Evolutionary conservation across 192 early-diverging fungal species (phyloP).

Genomic region (Paraglomus occultum): DNA sequence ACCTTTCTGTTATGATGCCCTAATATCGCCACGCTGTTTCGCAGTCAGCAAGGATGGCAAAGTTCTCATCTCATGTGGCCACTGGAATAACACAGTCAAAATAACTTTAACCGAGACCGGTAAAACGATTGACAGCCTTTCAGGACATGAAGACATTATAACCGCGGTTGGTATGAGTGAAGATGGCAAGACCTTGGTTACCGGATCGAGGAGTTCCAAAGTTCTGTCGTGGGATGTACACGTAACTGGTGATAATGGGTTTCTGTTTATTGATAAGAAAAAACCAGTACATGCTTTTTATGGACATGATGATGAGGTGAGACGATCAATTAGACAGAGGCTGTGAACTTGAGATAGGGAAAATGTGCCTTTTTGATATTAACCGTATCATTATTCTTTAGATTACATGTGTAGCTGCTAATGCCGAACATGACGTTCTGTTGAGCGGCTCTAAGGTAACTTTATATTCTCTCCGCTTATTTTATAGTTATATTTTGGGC

Average conservation of each 20-base stretch:
- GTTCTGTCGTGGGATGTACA: slow-evolving; percentile 28
- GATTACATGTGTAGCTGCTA: slow-evolving; percentile 26
- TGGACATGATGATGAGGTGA: slow-evolving; percentile 31
- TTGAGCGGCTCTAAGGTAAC: slow-evolving; percentile 26
- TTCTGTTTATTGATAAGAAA: slow-evolving; percentile 14
- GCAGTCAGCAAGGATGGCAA: slow-evolving; percentile 28
- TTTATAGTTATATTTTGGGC: background rate
- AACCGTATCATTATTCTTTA: background rate
- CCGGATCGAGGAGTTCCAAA: slow-evolving; percentile 13
- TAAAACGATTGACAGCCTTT: slow-evolving; percentile 21
- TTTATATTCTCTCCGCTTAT: background rate
- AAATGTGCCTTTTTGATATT: background rate
- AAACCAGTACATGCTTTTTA: slow-evolving; percentile 18
- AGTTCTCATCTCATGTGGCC: slow-evolving; percentile 22
- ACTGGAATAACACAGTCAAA: slow-evolving; percentile 28
- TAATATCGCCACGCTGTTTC: slow-evolving; percentile 25
- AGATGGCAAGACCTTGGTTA: slow-evolving; percentile 22
- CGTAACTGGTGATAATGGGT: slow-evolving; percentile 25
- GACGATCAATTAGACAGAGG: background rate
- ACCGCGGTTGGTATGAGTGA: slow-evolving; percentile 26
- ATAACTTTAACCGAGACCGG: slow-evolving; percentile 20
- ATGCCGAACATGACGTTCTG: slow-evolving; percentile 30
- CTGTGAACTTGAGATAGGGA: no score
- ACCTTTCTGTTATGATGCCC: slow-evolving; percentile 15
- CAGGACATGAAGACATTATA: slow-evolving; percentile 27